phyloP scores from a whole-genome alignment of 768 basidiomycete species.

The Phylloporus sp. region DNA sequence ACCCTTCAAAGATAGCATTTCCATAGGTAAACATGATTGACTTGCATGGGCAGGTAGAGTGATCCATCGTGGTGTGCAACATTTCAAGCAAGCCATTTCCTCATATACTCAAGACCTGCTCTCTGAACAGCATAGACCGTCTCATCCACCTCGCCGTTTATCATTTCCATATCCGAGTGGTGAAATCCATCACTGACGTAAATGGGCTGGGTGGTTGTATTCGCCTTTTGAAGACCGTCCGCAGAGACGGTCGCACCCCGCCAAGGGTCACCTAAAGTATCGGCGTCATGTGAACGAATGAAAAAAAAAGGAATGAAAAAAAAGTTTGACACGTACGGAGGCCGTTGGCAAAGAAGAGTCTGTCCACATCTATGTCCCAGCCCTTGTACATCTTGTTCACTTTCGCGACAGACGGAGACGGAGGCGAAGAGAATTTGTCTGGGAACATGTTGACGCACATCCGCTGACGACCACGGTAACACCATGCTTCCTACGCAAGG shows the following conservation, averaged over 20 bases:
- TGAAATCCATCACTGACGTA: conserved; percentile 65
- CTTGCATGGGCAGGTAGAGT: background rate
- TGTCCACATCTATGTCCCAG: conserved; percentile 56
- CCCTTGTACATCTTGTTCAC: conserved; percentile 56
- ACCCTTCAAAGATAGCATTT: too few species aligned
- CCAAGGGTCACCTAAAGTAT: conserved; percentile 67
- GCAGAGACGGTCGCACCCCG: conserved; percentile 66
- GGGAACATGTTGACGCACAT: conserved; percentile 70
- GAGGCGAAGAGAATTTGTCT: conserved; percentile 47
- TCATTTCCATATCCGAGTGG: conserved; percentile 50
- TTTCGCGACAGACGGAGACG: conserved; percentile 37
- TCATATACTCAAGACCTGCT: conserved; percentile 49
- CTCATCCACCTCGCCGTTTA: conserved; percentile 42
- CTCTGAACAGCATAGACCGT: conserved; percentile 53
- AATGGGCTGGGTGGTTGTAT: conserved; percentile 54
- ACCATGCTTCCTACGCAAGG: background rate
- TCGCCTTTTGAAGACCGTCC: conserved; percentile 40
- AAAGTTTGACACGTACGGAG: conserved; percentile 42
- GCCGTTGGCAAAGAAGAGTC: conserved; percentile 69
- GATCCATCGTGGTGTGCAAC: background rate
- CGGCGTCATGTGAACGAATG: background rate
- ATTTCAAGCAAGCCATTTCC: conserved; percentile 46
- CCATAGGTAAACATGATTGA: too few species aligned
- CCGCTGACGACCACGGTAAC: conserved; percentile 37
- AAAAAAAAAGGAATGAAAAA: background rate